Conservation (phyloP, 2,329 filamentous ascomycete species). For the Huntiella bhutanensis region DNA sequence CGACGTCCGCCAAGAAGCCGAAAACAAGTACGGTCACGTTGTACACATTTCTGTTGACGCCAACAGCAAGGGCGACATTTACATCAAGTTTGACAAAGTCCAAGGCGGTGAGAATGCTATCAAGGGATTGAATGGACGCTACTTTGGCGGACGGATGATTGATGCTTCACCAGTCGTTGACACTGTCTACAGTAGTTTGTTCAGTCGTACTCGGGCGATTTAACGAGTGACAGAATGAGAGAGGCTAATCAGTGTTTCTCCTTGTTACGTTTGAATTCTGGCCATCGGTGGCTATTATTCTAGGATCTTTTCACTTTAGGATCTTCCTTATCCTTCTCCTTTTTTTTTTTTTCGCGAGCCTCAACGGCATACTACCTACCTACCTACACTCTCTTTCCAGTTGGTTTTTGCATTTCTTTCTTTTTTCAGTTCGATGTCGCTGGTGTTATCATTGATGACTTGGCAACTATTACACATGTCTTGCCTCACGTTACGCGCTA, state of each 20-base stretch:
- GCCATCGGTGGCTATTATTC: not conserved
- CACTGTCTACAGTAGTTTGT: slow-evolving; percentile 94
- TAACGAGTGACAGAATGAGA: slow-evolving; percentile 21
- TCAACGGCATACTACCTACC: too few species aligned
- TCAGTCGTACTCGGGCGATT: slow-evolving; percentile 68
- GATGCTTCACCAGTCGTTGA: slow-evolving; percentile 92
- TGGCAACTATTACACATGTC: too few species aligned
- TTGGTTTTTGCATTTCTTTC: not conserved
- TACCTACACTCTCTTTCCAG: not conserved
- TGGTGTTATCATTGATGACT: too few species aligned
- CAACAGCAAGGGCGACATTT: slow-evolving; percentile 89
- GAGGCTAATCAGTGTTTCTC: too few species aligned
- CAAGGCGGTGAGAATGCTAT: slow-evolving; percentile 93
- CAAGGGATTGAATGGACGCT: slow-evolving; percentile 90
- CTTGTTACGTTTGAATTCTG: not conserved
- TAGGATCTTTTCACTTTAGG: not conserved
- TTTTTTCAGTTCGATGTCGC: not conserved
- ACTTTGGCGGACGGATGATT: slow-evolving; percentile 84
- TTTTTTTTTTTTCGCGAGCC: too few species aligned
- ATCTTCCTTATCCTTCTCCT: not conserved
- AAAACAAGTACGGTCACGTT: slow-evolving; percentile 89
- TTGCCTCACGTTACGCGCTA: too few species aligned
- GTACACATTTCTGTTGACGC: slow-evolving; percentile 92
- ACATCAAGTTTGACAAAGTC: slow-evolving; percentile 94
- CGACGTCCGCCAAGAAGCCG: slow-evolving; percentile 82